Conservation (phyloP, 805 yeast genomes). For the Ogataea degrootiae region DNA sequence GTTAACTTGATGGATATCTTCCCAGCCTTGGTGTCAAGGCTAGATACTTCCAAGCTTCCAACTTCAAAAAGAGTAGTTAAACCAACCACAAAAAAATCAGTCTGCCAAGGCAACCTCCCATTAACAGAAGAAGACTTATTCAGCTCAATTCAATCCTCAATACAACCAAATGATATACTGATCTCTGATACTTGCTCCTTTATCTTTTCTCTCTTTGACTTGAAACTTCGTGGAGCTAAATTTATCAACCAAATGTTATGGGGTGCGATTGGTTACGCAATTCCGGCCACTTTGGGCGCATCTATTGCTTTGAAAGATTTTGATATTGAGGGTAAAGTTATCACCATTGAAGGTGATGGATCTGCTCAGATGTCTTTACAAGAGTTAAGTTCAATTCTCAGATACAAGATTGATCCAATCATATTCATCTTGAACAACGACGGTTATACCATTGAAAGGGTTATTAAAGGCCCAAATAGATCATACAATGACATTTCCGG, state of each 20-base stretch:
- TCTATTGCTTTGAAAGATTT: slow-evolving; percentile 39
- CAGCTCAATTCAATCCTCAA: slow-evolving; percentile 29
- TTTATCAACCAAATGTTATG: slow-evolving; percentile 37
- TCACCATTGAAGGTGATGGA: slow-evolving; percentile 50
- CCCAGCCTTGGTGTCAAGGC: slow-evolving; percentile 28
- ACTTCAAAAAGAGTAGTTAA: slow-evolving; percentile 1
- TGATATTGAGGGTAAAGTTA: slow-evolving; percentile 33
- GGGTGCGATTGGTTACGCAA: slow-evolving; percentile 49
- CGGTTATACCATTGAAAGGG: slow-evolving; percentile 50
- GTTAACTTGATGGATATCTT: slow-evolving; percentile 33
- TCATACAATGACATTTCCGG: slow-evolving; percentile 46
- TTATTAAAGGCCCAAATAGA: slow-evolving; percentile 44
- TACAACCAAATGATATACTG: slow-evolving; percentile 37
- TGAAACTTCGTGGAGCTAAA: slow-evolving; percentile 32
- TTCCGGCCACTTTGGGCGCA: slow-evolving; percentile 48
- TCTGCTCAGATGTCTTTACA: slow-evolving; percentile 53
- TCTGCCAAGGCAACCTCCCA: slow-evolving; percentile 2
- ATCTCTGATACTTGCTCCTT: slow-evolving; percentile 46
- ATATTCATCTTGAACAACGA: slow-evolving; percentile 44
- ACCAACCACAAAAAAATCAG: not conserved
- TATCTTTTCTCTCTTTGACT: slow-evolving; percentile 37
- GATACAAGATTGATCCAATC: slow-evolving; percentile 37
- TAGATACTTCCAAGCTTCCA: slow-evolving; percentile 29
- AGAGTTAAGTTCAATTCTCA: slow-evolving; percentile 40
- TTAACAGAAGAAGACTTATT: slow-evolving; percentile 33